Conservation (phyloP, 805 yeast species). For the Teunomyces kruisii region DNA sequence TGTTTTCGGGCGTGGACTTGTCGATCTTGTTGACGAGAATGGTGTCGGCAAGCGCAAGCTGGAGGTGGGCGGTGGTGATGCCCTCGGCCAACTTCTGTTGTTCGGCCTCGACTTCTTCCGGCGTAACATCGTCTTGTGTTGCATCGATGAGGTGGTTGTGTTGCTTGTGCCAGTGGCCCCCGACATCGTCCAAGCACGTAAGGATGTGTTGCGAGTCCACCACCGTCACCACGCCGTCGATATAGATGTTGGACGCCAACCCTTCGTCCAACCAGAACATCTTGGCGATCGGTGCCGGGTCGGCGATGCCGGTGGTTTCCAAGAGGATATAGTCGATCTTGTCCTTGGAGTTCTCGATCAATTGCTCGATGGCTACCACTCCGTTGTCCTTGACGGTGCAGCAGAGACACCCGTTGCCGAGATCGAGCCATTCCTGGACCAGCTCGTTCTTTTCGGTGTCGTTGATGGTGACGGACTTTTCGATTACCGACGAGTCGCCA, state of each 20-base stretch:
- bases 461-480: constrained; percentile 74
- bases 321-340: constrained; percentile 85
- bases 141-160: constrained; percentile 25
- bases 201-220: constrained; percentile 71
- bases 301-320: constrained; percentile 96
- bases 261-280: constrained; percentile 99
- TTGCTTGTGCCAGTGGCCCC: constrained; percentile 65
- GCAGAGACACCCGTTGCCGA: constrained; percentile 95
- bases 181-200: constrained; percentile 65
- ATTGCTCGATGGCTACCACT: constrained; percentile 87
- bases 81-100: constrained; percentile 38
- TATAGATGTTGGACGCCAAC: constrained; percentile 74
- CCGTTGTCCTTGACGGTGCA: constrained; percentile 96
- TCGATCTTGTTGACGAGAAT: constrained; percentile 81
- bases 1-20: constrained; percentile 18
- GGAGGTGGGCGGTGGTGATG: constrained; percentile 81
- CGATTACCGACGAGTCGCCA: constrained; percentile 89
- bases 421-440: constrained; percentile 91
- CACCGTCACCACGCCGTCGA: constrained; percentile 90
- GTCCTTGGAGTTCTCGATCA: constrained; percentile 68
- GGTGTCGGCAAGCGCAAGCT: constrained; percentile 86
- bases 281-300: constrained; percentile 94
- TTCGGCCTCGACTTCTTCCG: constrained; percentile 29
- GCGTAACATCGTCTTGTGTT: constrained; percentile 14
- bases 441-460: constrained; percentile 45